phyloP scores from a whole-genome alignment of 495 filamentous ascomycete species.

The Darksidea phi region DNA sequence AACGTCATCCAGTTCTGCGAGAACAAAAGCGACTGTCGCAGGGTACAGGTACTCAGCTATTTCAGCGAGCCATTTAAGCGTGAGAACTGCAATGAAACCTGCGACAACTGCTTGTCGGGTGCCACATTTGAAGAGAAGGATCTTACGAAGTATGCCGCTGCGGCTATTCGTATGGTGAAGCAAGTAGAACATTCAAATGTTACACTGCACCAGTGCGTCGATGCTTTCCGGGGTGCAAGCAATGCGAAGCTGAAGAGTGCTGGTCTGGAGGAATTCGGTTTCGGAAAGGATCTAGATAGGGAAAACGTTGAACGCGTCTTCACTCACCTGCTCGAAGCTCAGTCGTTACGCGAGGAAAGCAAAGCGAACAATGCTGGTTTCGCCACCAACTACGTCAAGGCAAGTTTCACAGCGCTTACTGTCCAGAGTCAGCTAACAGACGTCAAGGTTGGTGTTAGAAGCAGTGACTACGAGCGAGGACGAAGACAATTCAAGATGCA shows the following conservation, averaged over 20 bases:
- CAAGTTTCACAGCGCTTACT: conserved; percentile 39
- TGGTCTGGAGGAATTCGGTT: conserved; percentile 52
- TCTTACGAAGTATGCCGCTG: conserved; percentile 69
- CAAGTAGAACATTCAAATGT: conserved; percentile 46
- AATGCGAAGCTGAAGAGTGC: conserved; percentile 48
- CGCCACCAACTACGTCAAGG: conserved; percentile 58
- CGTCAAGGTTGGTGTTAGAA: conserved; percentile 53
- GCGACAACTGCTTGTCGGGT: conserved; percentile 82
- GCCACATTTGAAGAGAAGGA: conserved; percentile 67
- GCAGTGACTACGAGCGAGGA: conserved; percentile 52
- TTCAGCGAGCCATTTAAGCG: conserved; percentile 80
- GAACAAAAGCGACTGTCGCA: conserved; percentile 78
- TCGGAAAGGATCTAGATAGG: conserved; percentile 56
- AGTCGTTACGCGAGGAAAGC: conserved; percentile 59
- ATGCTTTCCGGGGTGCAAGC: conserved; percentile 59
- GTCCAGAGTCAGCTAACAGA: conserved; percentile 24
- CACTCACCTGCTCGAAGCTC: conserved; percentile 60
- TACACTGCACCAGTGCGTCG: conserved; percentile 56
- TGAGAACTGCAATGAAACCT: conserved; percentile 67
- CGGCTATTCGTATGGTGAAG: conserved; percentile 65
- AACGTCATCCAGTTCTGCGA: conserved; percentile 84
- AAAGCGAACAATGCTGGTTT: conserved; percentile 59
- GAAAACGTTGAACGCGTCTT: conserved; percentile 65
- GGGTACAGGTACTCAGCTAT: conserved; percentile 84
- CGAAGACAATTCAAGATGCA: conserved; percentile 57